Conservation (phyloP, 495 filamentous ascomycete species). For the Astrocystis sublimbata region DNA sequence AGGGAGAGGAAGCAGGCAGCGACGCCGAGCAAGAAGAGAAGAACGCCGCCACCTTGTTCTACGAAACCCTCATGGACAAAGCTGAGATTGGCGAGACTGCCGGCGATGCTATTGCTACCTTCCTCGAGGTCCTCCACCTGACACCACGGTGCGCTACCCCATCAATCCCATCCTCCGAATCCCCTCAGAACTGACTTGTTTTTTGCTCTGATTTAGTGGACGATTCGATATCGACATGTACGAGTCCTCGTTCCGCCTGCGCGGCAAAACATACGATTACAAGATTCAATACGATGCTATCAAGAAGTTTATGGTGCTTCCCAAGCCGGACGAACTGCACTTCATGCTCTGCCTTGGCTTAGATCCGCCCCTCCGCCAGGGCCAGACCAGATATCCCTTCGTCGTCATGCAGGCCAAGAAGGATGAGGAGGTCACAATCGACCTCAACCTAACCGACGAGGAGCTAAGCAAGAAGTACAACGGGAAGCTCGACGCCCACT, state of each 20-base stretch:
- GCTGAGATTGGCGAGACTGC: conserved; percentile 99
- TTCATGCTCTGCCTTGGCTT: conserved; percentile 92
- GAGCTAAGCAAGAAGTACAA: conserved; percentile 82
- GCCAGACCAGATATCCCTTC: conserved; percentile 98
- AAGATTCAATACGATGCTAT: conserved; percentile 97
- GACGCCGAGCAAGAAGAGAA: conserved; percentile 78
- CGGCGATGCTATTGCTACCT: conserved; percentile 95
- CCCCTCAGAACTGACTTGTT: conserved; percentile 35
- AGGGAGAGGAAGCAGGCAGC: conserved; percentile 67
- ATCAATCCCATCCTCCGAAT: background rate
- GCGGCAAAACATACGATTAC: conserved; percentile 99
- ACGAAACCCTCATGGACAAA: conserved; percentile 97
- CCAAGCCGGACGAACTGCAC: conserved; percentile 95
- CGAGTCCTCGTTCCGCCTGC: conserved; percentile 93
- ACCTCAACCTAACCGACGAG: conserved; percentile 94
- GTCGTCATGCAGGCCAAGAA: conserved; percentile 99
- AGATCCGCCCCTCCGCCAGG: conserved; percentile 94
- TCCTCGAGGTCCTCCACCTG: conserved; percentile 94
- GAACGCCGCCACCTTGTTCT: conserved; percentile 92
- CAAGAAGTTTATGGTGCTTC: conserved; percentile 98
- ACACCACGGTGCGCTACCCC: conserved; percentile 73
- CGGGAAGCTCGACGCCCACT: conserved; percentile 80
- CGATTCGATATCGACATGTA: conserved; percentile 99
- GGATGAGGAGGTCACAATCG: conserved; percentile 95
- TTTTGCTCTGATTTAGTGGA: conserved; percentile 77